Evolutionary conservation across 139 green algal species (phyloP), one percentile per base, ranked within the genome.

Genomic region (Micractinium conductrix): DNA sequence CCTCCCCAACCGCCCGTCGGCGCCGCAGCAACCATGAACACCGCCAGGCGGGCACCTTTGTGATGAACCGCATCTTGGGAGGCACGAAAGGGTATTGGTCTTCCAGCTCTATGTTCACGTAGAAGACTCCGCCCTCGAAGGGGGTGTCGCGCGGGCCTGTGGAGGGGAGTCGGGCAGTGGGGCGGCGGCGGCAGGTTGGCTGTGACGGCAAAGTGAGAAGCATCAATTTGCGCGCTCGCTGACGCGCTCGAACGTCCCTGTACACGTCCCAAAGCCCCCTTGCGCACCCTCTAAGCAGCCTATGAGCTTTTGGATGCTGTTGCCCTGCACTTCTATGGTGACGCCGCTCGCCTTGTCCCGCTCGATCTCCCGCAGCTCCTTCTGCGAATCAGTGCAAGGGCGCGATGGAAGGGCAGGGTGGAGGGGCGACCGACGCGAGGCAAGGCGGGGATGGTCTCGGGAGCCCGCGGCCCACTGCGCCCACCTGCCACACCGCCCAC

Each of bases 1-100:
- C n/a, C n/a, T n/a, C n/a, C n/a, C 19, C 53, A 21, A 30, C 8
- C 53, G 10, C 53, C 14, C 9, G 19, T 63, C 9, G 8, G 4
- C 19, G 9, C 8, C 53, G 19, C 53, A 16, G 8, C 53, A 35
- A 26, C 58, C 58, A 67, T 33, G 7, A 2, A 72, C 17, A 21
- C 16, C 60, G 60, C 17, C 33, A 37, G 48, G 68, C 28, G 30
- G 37, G 37, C 30, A 98, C 96, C 88, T 99, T 99, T 9, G 95
- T 99, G 9, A 95, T 87, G 80, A 99, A 99, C 7, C 89, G 88
- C 96, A 99, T 99, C 84, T 98, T 98, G n/a, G 97, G 97, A 2
- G 97, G 96, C 65, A 97, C 95, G 89, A 99, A 99, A 19, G 97
- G 97, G 82, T 99, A 99, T 74, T 95, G 90, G 38, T 95, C 89